Conservation (phyloP, 75 land plant genomes). For the Adiantum capillusveneris region DNA sequence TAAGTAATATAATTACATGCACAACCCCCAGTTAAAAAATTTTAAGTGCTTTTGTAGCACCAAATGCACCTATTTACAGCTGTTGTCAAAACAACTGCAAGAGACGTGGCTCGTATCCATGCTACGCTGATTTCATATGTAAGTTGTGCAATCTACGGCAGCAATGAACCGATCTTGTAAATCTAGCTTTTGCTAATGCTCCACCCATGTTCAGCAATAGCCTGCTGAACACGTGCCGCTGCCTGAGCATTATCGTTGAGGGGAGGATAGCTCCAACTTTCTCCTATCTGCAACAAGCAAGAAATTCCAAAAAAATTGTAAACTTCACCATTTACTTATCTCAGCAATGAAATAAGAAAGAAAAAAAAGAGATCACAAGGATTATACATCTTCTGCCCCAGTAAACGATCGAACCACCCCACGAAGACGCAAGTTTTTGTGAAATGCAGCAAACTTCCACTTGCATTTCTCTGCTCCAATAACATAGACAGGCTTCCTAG, state of each 20-base stretch:
- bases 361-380: neutral
- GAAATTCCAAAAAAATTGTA: too few species aligned
- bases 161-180: too few species aligned
- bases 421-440: constrained; percentile 54
- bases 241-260: constrained; percentile 83
- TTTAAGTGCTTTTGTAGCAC: too few species aligned
- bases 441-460: constrained; percentile 87
- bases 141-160: too few species aligned
- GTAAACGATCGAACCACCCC: constrained; percentile 78
- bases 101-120: too few species aligned
- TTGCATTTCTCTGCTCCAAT: constrained; percentile 82
- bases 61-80: too few species aligned
- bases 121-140: too few species aligned
- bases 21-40: too few species aligned
- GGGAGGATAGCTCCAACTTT: constrained; percentile 99
- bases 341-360: neutral
- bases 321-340: neutral
- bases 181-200: constrained; percentile 12
- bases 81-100: too few species aligned
- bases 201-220: constrained; percentile 89
- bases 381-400: constrained; percentile 85
- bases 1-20: too few species aligned
- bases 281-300: constrained; percentile 39
- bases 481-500: constrained; percentile 96
- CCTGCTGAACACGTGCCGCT: constrained; percentile 53